These are phyloP conservation scores for Saccharomycopsis fermentans DNA, from an alignment of 805 yeast genomes.

Conservation along the genomic window DNA sequence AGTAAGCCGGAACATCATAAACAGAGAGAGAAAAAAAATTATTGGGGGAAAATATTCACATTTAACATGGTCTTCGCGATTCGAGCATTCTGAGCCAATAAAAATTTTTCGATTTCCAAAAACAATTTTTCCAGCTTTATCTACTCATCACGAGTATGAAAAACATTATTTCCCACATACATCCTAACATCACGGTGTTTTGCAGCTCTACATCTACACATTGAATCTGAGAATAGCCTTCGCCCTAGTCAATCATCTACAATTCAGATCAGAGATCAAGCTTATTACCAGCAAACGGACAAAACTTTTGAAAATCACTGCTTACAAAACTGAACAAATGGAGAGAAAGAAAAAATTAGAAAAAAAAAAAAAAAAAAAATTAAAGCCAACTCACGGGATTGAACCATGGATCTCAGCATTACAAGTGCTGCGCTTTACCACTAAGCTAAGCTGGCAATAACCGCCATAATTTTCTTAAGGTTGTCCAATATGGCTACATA, in stretches of 20 bases:
- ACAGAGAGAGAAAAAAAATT: background rate
- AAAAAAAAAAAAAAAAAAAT: conserved; percentile 18
- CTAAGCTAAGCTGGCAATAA: conserved; percentile 88
- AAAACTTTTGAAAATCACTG: no score
- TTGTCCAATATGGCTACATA: no score
- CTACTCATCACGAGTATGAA: background rate
- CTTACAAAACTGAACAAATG: no score
- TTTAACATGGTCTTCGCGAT: background rate
- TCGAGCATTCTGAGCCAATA: conserved; percentile 1
- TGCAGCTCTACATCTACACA: background rate
- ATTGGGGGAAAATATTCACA: background rate
- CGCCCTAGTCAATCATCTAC: no score
- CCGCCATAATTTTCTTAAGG: no score
- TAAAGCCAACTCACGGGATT: conserved; percentile 75
- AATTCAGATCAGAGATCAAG: no score
- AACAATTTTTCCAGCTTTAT: background rate
- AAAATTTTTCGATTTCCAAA: conserved; percentile 2
- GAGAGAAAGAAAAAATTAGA: background rate
- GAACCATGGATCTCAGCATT: conserved; percentile 97
- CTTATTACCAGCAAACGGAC: no score
- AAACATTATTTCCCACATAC: background rate
- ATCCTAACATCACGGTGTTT: background rate
- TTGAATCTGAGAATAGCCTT: no score
- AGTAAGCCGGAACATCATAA: background rate
- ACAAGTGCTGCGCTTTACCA: conserved; percentile 99